Evolutionary conservation across 2,329 filamentous ascomycete genomes (phyloP).

Genomic region (Aspergillus amoenus): DNA sequence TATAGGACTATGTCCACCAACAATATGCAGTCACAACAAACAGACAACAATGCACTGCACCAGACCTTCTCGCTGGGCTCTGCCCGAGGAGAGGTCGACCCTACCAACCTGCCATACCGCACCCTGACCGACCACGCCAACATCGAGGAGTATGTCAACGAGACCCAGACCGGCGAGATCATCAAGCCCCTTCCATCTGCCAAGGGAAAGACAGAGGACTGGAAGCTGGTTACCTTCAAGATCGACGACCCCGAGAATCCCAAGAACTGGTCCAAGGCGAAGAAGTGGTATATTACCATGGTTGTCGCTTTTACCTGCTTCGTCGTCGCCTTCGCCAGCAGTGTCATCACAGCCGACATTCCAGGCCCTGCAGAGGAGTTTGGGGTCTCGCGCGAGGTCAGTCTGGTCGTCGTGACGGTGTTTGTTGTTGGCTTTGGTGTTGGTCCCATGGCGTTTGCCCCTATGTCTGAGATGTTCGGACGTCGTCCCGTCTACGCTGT

Average conservation of each 20-base stretch:
- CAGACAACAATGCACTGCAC: conserved; percentile 13
- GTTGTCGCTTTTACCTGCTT: conserved; percentile 75
- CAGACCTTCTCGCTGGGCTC: conserved; percentile 28
- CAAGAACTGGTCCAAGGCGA: conserved; percentile 78
- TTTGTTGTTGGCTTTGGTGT: conserved; percentile 83
- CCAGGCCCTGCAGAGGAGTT: conserved; percentile 64
- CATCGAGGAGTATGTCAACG: conserved; percentile 66
- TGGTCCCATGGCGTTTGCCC: conserved; percentile 78
- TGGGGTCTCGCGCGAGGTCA: conserved; percentile 68
- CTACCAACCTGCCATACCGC: conserved; percentile 63
- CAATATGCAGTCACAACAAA: conserved; percentile 16
- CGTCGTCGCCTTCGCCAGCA: conserved; percentile 69
- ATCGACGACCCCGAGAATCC: conserved; percentile 73
- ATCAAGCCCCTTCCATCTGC: conserved; percentile 54
- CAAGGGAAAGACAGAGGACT: conserved; percentile 51
- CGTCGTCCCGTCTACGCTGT: conserved; percentile 68
- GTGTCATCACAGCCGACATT: conserved; percentile 77
- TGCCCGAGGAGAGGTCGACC: conserved; percentile 32
- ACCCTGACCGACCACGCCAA: conserved; percentile 61
- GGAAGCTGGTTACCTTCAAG: conserved; percentile 69
- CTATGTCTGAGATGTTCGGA: conserved; percentile 73
- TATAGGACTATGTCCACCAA: not conserved
- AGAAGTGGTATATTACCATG: conserved; percentile 85
- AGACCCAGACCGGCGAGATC: conserved; percentile 63
- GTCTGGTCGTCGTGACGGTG: conserved; percentile 68